A percentile compares a stretch with the other conserved stretches of the same genome.
These are phyloP conservation scores for Passalora sequoiae DNA, from an alignment of 2,329 filamentous ascomycete genomes.

Conservation along the genomic window DNA sequence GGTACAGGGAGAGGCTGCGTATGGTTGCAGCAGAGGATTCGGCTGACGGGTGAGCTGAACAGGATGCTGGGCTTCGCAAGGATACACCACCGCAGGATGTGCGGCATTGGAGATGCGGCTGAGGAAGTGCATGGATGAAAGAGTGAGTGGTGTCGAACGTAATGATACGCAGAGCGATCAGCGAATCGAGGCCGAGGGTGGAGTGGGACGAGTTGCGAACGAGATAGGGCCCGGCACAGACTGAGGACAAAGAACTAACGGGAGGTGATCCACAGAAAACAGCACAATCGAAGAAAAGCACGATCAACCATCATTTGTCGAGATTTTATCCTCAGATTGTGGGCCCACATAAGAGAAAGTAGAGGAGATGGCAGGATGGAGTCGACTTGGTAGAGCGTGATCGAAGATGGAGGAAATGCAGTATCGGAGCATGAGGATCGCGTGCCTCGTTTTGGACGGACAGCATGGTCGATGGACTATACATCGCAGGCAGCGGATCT, in stretches of 20 bases:
- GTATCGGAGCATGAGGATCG: too few relatives aligned
- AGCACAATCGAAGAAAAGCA: constrained; percentile 59
- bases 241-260: not conserved
- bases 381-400: too few relatives aligned
- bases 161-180: not conserved
- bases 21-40: too few relatives aligned
- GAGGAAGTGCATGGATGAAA: constrained; percentile 72
- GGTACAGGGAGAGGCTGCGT: too few relatives aligned
- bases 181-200: not conserved
- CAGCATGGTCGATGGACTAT: too few relatives aligned
- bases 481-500: too few relatives aligned
- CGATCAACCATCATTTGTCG: constrained; percentile 86
- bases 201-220: not conserved
- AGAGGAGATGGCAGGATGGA: constrained; percentile 12
- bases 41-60: too few relatives aligned
- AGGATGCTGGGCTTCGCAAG: constrained; percentile 81
- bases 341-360: constrained; percentile 64
- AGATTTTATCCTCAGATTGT: constrained; percentile 71
- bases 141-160: constrained; percentile 47
- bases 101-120: constrained; percentile 56
- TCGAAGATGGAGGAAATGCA: too few relatives aligned
- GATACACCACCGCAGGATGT: constrained; percentile 60
- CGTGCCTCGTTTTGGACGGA: too few relatives aligned
- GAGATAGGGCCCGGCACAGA: not conserved
- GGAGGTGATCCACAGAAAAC: constrained; percentile 50